Evolutionary conservation across 2,329 filamentous ascomycete species (phyloP).

Genomic region (Venturia aucupariae): DNA sequence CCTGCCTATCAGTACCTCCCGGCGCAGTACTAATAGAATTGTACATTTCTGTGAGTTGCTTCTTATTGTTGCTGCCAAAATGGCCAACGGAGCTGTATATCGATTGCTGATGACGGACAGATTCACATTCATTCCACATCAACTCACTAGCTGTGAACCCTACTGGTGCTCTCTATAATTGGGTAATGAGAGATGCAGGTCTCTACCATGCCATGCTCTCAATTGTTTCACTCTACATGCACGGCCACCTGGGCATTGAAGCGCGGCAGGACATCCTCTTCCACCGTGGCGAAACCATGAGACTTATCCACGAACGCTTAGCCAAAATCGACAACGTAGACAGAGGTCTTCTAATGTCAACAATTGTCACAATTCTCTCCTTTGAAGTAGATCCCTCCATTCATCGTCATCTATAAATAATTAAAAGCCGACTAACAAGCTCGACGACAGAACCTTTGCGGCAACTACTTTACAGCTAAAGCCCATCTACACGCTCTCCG

Average conservation of each 20-base stretch:
- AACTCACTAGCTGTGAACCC: not conserved
- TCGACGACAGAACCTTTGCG: constrained; percentile 3
- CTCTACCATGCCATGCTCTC: constrained; percentile 7
- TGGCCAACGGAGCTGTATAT: not conserved
- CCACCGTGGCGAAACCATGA: constrained; percentile 8
- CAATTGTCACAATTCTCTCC: not conserved
- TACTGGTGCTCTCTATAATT: not conserved
- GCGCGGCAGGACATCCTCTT: constrained; percentile 3
- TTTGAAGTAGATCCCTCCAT: not conserved
- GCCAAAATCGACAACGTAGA: not conserved
- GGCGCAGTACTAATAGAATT: not conserved
- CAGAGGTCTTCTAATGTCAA: not conserved
- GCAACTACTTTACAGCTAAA: constrained; percentile 8
- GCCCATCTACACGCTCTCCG: constrained; percentile 2
- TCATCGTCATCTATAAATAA: too few relatives aligned
- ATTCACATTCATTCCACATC: not conserved
- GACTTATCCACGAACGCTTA: not conserved
- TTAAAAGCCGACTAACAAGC: too few relatives aligned
- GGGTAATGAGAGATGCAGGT: not conserved
- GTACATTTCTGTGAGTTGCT: not conserved
- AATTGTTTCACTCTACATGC: not conserved
- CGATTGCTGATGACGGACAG: not conserved
- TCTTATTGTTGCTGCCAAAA: not conserved
- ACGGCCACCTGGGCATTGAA: constrained; percentile 1
- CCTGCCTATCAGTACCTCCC: not conserved